These are phyloP conservation scores for Syncephalastrum racemosum DNA, from an alignment of 371 early-diverging fungal genomes.

Conservation along the genomic window DNA sequence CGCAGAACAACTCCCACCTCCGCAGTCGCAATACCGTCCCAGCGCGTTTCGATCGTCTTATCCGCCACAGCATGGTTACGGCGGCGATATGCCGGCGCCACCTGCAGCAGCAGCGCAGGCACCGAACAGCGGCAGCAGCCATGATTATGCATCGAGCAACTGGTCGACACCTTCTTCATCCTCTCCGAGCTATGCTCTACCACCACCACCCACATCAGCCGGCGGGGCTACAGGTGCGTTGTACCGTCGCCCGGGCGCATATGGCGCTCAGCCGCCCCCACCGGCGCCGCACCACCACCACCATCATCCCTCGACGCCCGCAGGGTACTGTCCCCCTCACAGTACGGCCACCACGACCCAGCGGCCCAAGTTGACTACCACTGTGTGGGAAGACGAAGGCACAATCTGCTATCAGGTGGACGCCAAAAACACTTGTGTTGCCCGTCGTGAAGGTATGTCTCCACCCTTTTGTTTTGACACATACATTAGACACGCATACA, in stretches of 20 bases:
- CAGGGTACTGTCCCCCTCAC: slow-evolving; percentile 7
- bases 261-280: slow-evolving; percentile 14
- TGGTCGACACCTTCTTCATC: slow-evolving; percentile 13
- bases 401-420: slow-evolving; percentile 82
- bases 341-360: slow-evolving; percentile 24
- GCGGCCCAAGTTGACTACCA: slow-evolving; percentile 69
- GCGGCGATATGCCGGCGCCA: slow-evolving; percentile 4
- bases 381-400: slow-evolving; percentile 83
- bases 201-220: slow-evolving; percentile 24
- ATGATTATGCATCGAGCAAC: too few relatives aligned
- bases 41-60: slow-evolving; percentile 30
- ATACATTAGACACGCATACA: not conserved
- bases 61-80: slow-evolving; percentile 5
- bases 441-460: slow-evolving; percentile 69
- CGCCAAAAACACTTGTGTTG: slow-evolving; percentile 74
- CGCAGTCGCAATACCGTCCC: slow-evolving; percentile 26
- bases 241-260: slow-evolving; percentile 14
- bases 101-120: too few relatives aligned
- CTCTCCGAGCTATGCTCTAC: slow-evolving; percentile 15
- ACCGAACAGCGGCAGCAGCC: too few relatives aligned
- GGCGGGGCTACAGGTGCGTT: slow-evolving; percentile 6
- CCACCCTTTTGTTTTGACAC: not conserved
- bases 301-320: slow-evolving; percentile 7
- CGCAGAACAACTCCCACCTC: slow-evolving; percentile 21
- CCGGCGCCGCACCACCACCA: slow-evolving; percentile 6